Base-by-base conservation (phyloP, 345 rosid species). In the Sonneratia caseolaris region DNA sequence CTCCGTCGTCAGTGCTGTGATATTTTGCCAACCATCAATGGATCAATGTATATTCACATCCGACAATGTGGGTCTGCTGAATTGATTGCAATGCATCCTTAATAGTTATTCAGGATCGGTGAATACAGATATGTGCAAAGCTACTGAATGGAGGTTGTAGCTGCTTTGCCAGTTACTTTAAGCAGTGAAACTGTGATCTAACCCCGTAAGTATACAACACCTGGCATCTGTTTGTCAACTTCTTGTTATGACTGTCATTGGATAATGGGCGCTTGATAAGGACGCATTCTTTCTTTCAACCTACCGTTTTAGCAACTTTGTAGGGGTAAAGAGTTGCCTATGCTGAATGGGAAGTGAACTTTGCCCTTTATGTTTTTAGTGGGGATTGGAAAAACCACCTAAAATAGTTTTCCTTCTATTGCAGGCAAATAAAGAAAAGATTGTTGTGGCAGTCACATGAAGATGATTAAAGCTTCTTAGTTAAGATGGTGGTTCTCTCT, bases 1-100 rank as follows among this genome's bases (percentile, higher is more conserved):
- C 89, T 81, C n/a, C 93, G 89, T 69, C 87, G 90, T 40, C 89
- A 88, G 22, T 88, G 92, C 78, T 84, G 96, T 68, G 87, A 88
- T 24, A 75, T 92, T 68, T 77, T 83, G 48, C 71, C 88, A 48
- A 72, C 79, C 36, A 70, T 73, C 75, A 79, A 81, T 69, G 86
- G 85, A 45, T 82, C 88, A 4, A 85, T 88, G 88, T 73, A 80
- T 53, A 78, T 89, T 72, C 80, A 79, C 74, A 78, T 89, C 49
- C 82, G 90, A 79, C 76, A 79, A 45, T 91, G 97, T 70, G 83
- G 84, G 53, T 59, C 12, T 7, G 73, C 79, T 57, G 97, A 91
- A 74, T 75, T 88, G 69, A 89, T 89, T 74, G 83, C 89, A 49
- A 87, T 91, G 95, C 77, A 75, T 80, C 48, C 36, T 8, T 86